phyloP scores from a whole-genome alignment of 1,284 basidiomycete species.

The Irpex rosettiformis region DNA sequence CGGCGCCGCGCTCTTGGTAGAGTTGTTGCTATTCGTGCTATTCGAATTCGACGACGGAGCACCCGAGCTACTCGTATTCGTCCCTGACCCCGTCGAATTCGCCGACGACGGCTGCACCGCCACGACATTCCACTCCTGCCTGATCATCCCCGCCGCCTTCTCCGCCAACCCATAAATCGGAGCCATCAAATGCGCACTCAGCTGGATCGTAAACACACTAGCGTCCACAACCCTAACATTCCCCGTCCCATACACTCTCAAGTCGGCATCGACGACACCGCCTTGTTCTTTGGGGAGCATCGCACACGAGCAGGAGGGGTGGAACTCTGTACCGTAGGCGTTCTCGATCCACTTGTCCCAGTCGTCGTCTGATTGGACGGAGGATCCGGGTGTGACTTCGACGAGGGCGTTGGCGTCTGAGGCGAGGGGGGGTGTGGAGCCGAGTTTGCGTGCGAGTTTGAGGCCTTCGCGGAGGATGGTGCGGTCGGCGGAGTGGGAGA shows the following conservation, averaged over 20 bases:
- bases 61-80: background rate
- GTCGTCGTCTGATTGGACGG: slow-evolving; percentile 39
- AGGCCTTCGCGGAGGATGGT: slow-evolving; percentile 54
- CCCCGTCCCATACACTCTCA: slow-evolving; percentile 59
- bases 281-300: slow-evolving; percentile 62
- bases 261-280: slow-evolving; percentile 62
- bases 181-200: slow-evolving; percentile 49
- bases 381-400: slow-evolving; percentile 38
- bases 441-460: slow-evolving; percentile 46
- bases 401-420: slow-evolving; percentile 23
- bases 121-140: slow-evolving; percentile 37
- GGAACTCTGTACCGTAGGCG: slow-evolving; percentile 44
- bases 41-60: background rate
- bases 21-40: background rate
- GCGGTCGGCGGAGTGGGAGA: slow-evolving; percentile 51
- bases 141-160: slow-evolving; percentile 61
- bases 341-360: slow-evolving; percentile 44
- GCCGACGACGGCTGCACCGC: background rate
- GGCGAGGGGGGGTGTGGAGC: slow-evolving; percentile 37
- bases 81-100: background rate
- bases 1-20: too few species aligned
- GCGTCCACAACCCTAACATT: slow-evolving; percentile 53
- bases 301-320: slow-evolving; percentile 58
- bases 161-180: slow-evolving; percentile 71
- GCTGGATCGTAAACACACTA: slow-evolving; percentile 53